Evolutionary conservation across 176 grass and related monocot species (phyloP), one percentile per base, ranked within the genome.

Genomic region (Microstegium vimineum): DNA sequence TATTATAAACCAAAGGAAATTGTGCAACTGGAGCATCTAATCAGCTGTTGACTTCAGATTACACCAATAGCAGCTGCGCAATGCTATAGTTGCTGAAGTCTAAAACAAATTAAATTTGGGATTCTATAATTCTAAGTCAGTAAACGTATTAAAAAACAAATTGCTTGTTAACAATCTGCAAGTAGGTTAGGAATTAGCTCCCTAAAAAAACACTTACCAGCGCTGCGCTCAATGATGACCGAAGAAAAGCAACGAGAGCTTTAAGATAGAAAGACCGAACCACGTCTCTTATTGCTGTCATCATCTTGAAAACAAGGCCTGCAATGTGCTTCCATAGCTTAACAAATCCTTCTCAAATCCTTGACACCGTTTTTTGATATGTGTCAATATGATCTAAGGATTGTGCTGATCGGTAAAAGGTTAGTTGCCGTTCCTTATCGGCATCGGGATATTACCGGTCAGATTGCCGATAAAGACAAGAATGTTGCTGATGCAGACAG

Each of bases 241-340:
- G 85, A 63, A 99, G 84, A 83, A 95, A 2, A 43, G 85, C 76
- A 46, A 82, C 84, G 42, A 92, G 42, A 81, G 74, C 74, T 89
- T 79, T 93, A 30, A 13, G 4, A 87, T 85, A 99, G 49, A 92
- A 52, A 77, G 68, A 86, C 40, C 15, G 74, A 70, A 91, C 67
- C 41, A 89, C 45, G 40, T 85, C 69, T 73, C 40, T 43, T 71
- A 92, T 82, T 51, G 12, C 65, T 79, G 49, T 84, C 17, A 85
- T 67, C 52, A 89, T 82, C 51, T 86, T 81, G 5, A 80, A 63
- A 83, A 81, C 22, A 75, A 78, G 6, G 20, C 83, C 56, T 26
- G 87, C 74, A 66, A 91, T 63, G 37, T 63, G 12, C 85, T 71
- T 85, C 59, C 57, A 93, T 28, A 94, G 56, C 46, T 80, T 22